Percentiles rank a stretch among this genome's conserved stretches.
Evolutionary conservation across 202 grass and related monocot genomes (phyloP).

Genomic region (Panicum virgatum): DNA sequence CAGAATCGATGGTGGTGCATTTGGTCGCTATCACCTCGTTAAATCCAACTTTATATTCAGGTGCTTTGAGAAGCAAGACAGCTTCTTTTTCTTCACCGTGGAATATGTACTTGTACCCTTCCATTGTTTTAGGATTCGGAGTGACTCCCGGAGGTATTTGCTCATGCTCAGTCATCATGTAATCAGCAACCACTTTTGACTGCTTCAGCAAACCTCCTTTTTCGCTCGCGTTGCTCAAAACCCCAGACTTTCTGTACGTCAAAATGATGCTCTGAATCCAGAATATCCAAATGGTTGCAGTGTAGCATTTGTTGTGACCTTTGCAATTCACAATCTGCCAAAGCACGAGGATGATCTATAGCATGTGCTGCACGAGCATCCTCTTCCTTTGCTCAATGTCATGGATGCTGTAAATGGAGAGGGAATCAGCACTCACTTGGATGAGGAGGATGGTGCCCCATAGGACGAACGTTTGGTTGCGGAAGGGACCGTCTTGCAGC

Average conservation of each 20-base stretch:
- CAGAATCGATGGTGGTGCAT: background rate
- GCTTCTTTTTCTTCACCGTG: background rate
- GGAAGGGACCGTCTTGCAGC: slow-evolving; percentile 10
- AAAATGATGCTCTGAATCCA: background rate
- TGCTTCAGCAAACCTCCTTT: background rate
- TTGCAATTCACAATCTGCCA: slow-evolving; percentile 10
- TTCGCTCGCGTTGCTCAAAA: background rate
- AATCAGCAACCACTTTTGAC: slow-evolving; percentile 18
- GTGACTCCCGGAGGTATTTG: background rate
- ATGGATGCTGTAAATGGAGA: slow-evolving; percentile 14
- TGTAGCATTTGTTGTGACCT: background rate
- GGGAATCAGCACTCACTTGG: background rate
- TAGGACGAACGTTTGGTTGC: slow-evolving; percentile 9
- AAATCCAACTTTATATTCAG: background rate
- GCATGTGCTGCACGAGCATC: background rate
- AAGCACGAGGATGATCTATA: slow-evolving; percentile 27
- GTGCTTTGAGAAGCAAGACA: background rate
- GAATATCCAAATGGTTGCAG: background rate
- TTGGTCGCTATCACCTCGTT: background rate
- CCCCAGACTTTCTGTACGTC: background rate
- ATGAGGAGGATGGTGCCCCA: slow-evolving; percentile 6
- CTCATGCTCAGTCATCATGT: slow-evolving; percentile 21
- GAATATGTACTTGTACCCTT: slow-evolving; percentile 15
- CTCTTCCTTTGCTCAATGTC: slow-evolving; percentile 28
- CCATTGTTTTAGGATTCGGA: background rate